Evolutionary conservation across 1,284 basidiomycete genomes (phyloP), one percentile per base, ranked within the genome.

Genomic region (Somion occarium): DNA sequence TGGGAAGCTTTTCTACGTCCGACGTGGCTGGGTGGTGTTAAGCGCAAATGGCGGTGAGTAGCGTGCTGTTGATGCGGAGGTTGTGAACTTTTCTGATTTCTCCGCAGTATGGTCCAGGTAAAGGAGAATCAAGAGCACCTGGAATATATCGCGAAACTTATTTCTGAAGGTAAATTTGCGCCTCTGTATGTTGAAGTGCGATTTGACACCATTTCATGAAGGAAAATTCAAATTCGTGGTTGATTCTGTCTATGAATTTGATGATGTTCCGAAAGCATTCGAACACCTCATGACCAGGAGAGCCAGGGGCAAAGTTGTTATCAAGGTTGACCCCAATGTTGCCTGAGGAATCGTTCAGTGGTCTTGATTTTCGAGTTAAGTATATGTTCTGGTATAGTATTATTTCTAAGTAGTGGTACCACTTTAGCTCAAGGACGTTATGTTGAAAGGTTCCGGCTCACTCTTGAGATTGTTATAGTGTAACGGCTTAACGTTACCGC

Each of bases 281-380:
- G 78, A 80, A 23, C 70, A 72, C 44, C 61, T 86, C 19, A 72
- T 80, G 69, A 73, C 72, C 2, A 65, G 68, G 2, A 71, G 75
- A 43, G 79, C 82, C 0, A 74, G 67, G 12, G 87, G 87, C 0
- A 88, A 88, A 62, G 73, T 89, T 2, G 66, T 80, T 1, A 66
- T 83, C 12, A 75, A 72, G 53, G 66, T 83, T 11, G 71, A 74
- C 42, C 62, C 63, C 19, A 51, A 56, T 50, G 56, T 53, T 30
- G 51, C 49, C 19, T 55, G 30, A 46, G 34, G 34, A 11, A n/a
- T 37, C 9, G 34, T 37, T n/a, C 34, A n/a, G 11, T 9, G 34
- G 34, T 37, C n/a, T n/a, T n/a, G n/a, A n/a, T n/a, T n/a, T n/a
- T n/a, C n/a, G n/a, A n/a, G n/a, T n/a, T n/a, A n/a, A n/a, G n/a